phyloP scores from a whole-genome alignment of 202 grass and related monocot genomes.

The Bolboschoenoplectus hybrid region DNA sequence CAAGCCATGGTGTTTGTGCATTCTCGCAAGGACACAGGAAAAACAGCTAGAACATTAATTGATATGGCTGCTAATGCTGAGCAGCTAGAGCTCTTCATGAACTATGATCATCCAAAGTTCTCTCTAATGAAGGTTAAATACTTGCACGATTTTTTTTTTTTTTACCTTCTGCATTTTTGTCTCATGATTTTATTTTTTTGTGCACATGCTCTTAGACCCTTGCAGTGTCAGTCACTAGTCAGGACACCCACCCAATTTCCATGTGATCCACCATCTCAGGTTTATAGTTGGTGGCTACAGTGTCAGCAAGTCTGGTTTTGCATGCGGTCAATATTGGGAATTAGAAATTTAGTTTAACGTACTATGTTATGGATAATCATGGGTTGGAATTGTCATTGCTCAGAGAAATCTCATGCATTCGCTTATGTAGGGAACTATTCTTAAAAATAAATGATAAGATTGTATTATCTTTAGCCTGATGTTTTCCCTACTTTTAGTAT shows the following conservation, averaged over 20 bases:
- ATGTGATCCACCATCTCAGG: neutral
- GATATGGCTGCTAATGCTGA: slow-evolving; percentile 73
- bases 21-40: slow-evolving; percentile 93
- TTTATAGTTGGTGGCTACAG: neutral
- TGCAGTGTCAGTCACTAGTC: neutral
- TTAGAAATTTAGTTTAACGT: neutral
- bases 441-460: neutral
- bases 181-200: slow-evolving; percentile 9
- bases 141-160: slow-evolving; percentile 29
- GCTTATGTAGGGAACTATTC: neutral
- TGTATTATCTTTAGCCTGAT: neutral
- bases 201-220: neutral
- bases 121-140: slow-evolving; percentile 67
- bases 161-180: slow-evolving; percentile 29
- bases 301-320: neutral
- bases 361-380: neutral
- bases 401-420: neutral
- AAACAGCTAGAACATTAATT: slow-evolving; percentile 90
- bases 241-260: neutral
- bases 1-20: slow-evolving; percentile 98
- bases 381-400: neutral
- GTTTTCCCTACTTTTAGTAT: slow-evolving; percentile 6
- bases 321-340: neutral
- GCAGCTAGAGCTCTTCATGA: slow-evolving; percentile 71
- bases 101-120: slow-evolving; percentile 77